Percentiles rank a stretch among this genome's conserved stretches.
Conservation (phyloP, 495 filamentous ascomycete species). For the Lichina pygmaea region DNA sequence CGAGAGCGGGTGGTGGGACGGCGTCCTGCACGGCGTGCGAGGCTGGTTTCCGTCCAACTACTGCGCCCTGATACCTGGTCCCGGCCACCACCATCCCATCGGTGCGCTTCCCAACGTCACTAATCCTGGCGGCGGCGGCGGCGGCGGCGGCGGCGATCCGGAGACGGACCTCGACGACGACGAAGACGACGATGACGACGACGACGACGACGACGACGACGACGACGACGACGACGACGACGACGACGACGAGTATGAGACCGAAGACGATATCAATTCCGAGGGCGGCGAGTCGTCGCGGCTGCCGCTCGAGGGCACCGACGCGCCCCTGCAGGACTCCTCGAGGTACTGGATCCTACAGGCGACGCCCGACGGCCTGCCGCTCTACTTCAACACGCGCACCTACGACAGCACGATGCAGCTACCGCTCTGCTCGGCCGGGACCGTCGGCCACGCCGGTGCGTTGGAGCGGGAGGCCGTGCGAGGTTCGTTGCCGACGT, state of each 20-base stretch:
- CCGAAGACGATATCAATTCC: slow-evolving; percentile 38
- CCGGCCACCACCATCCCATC: slow-evolving; percentile 28
- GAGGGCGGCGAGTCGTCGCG: slow-evolving; percentile 27
- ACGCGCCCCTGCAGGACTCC: slow-evolving; percentile 45
- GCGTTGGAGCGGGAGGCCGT: slow-evolving; percentile 72
- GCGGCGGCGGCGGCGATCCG: slow-evolving; percentile 29
- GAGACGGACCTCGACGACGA: slow-evolving; percentile 36
- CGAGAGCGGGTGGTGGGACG: slow-evolving; percentile 98
- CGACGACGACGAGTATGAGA: slow-evolving; percentile 37
- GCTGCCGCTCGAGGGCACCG: slow-evolving; percentile 41
- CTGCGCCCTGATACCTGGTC: slow-evolving; percentile 55
- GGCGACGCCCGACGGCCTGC: slow-evolving; percentile 69
- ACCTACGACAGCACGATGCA: slow-evolving; percentile 85
- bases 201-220: slow-evolving; percentile 24
- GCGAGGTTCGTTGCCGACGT: slow-evolving; percentile 62
- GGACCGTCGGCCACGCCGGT: slow-evolving; percentile 51
- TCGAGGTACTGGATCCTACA: slow-evolving; percentile 90
- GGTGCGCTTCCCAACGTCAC: slow-evolving; percentile 12
- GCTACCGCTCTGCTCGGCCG: slow-evolving; percentile 74
- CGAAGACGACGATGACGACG: slow-evolving; percentile 35
- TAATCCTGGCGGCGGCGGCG: slow-evolving; percentile 15
- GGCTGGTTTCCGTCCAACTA: slow-evolving; percentile 99
- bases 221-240: slow-evolving; percentile 33
- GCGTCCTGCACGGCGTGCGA: slow-evolving; percentile 72
- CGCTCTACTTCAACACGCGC: slow-evolving; percentile 97